These are phyloP conservation scores for Russula foetens DNA, from an alignment of 768 basidiomycete genomes.

Conservation along the genomic window DNA sequence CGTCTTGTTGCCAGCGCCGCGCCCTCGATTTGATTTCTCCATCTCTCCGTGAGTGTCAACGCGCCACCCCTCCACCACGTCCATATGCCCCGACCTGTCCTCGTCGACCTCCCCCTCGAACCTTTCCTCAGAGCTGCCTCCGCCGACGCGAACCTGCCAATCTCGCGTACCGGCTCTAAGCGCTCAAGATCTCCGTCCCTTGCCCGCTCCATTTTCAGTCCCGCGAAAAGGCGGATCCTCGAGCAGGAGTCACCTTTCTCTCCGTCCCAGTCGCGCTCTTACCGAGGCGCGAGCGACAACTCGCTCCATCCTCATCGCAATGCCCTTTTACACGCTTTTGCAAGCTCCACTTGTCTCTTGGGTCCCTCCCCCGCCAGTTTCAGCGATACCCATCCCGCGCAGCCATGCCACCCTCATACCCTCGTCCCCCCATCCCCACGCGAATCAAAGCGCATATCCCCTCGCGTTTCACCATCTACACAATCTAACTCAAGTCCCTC, in stretches of 20 bases:
- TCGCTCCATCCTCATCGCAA: neutral
- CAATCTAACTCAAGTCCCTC: neutral
- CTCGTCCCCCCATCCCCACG: neutral
- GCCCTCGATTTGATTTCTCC: no score
- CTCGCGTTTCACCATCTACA: conserved; percentile 4
- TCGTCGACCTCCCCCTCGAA: conserved; percentile 18
- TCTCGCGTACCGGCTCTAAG: conserved; percentile 6
- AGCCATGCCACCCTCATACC: neutral
- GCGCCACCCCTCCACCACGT: neutral
- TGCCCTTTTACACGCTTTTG: conserved; percentile 1
- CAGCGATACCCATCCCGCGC: neutral
- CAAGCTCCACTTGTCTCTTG: neutral
- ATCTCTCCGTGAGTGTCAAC: neutral
- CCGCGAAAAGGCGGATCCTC: conserved; percentile 20
- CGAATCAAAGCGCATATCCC: conserved; percentile 4
- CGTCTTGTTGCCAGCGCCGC: neutral
- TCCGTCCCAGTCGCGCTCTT: conserved; percentile 8
- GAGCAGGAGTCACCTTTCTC: conserved; percentile 18
- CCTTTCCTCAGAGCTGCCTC: conserved; percentile 1
- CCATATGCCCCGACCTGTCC: conserved; percentile 12
- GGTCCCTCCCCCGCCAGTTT: neutral
- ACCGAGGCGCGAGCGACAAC: neutral
- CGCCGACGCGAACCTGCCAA: neutral
- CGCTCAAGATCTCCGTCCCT: conserved; percentile 19
- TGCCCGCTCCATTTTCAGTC: conserved; percentile 10